phyloP scores from a whole-genome alignment of 75 land plant species.

The Picea glauca region DNA sequence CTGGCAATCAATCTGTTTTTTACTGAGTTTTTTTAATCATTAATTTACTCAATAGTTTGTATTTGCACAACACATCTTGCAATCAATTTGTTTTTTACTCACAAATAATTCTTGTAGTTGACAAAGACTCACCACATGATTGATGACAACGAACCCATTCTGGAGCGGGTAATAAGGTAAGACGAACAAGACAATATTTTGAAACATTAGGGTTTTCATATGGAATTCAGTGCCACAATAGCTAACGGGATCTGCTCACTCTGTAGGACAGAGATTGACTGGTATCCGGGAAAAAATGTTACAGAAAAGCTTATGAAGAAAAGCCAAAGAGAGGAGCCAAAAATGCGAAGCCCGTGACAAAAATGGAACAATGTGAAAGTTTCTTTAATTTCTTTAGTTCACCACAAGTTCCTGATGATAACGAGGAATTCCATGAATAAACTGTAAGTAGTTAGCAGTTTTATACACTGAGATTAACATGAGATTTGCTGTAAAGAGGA shows the following conservation, averaged over 20 bases:
- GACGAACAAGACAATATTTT: neutral
- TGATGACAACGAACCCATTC: slow-evolving; percentile 97
- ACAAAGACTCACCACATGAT: slow-evolving; percentile 97
- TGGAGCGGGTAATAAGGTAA: slow-evolving; percentile 96
- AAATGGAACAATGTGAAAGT: slow-evolving; percentile 88
- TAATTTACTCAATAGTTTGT: no score
- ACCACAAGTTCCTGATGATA: no score
- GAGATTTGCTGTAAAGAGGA: neutral
- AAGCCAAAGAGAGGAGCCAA: no score
- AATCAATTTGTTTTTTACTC: neutral
- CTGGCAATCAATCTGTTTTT: no score
- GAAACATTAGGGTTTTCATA: neutral
- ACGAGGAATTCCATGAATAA: no score
- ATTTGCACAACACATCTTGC: no score
- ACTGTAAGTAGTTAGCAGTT: no score
- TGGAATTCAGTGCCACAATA: neutral
- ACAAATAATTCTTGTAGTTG: slow-evolving; percentile 24
- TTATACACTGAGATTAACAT: no score
- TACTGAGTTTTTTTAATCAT: no score
- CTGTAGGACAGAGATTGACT: slow-evolving; percentile 93
- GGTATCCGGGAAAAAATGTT: slow-evolving; percentile 78
- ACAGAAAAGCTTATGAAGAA: slow-evolving; percentile 93
- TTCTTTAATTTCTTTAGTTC: no score
- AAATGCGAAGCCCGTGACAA: slow-evolving; percentile 88
- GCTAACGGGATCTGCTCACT: neutral